Conservation (phyloP, 495 filamentous ascomycete genomes). For the Aspergillus carlsbadensis region DNA sequence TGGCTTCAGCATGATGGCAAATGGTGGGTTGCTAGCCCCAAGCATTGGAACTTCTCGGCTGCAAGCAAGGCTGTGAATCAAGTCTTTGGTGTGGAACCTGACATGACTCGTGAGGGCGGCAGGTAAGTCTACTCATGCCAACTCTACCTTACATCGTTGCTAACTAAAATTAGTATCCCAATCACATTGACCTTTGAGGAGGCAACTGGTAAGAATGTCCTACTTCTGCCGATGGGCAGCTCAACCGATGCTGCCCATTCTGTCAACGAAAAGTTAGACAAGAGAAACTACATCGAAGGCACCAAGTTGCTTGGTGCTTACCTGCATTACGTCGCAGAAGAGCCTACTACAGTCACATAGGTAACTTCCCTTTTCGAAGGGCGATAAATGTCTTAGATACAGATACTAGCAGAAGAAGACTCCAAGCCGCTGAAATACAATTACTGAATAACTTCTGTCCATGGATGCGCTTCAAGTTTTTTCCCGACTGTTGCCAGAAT, state of each 20-base stretch:
- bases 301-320: constrained; percentile 94
- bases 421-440: too few relatives aligned
- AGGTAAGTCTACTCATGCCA: constrained; percentile 49
- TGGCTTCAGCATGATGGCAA: constrained; percentile 84
- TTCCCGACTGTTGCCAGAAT: background rate
- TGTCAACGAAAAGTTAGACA: constrained; percentile 97
- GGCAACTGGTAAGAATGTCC: constrained; percentile 96
- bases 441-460: too few relatives aligned
- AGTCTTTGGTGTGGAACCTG: constrained; percentile 88
- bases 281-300: constrained; percentile 97
- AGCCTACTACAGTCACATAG: constrained; percentile 49
- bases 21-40: constrained; percentile 97
- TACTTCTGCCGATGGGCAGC: constrained; percentile 94
- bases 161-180: constrained; percentile 66
- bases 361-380: background rate
- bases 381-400: background rate
- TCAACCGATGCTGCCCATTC: constrained; percentile 95
- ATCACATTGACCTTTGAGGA: constrained; percentile 97
- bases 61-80: constrained; percentile 89
- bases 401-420: too few relatives aligned
- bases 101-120: constrained; percentile 95
- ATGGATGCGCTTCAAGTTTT: too few relatives aligned
- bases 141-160: background rate
- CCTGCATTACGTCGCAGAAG: constrained; percentile 93
- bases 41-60: constrained; percentile 97